Conservation (phyloP, 805 yeast genomes). For the Yamadazyma kitorensis region DNA sequence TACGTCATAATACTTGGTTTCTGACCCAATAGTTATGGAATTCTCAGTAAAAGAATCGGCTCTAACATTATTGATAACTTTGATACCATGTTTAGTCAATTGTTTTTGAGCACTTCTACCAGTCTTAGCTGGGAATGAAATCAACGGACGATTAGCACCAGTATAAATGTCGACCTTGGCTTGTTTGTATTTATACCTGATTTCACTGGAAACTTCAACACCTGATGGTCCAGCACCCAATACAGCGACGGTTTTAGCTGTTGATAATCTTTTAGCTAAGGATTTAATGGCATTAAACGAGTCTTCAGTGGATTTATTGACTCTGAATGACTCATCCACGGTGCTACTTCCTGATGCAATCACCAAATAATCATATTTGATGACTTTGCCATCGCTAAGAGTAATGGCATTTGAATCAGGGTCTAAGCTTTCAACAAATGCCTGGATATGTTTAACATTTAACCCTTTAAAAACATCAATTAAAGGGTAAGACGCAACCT, state of each 20-base stretch:
- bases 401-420: slow-evolving; percentile 19
- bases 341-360: slow-evolving; percentile 33
- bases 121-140: slow-evolving; percentile 13
- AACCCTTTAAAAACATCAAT: slow-evolving; percentile 14
- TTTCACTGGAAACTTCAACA: slow-evolving; percentile 38
- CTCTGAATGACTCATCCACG: slow-evolving; percentile 22
- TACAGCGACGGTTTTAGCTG: slow-evolving; percentile 29
- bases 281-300: slow-evolving; percentile 15
- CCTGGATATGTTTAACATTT: slow-evolving; percentile 18
- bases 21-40: slow-evolving; percentile 17
- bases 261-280: slow-evolving; percentile 14
- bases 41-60: slow-evolving; percentile 8
- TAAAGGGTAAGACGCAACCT: slow-evolving; percentile 18
- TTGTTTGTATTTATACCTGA: slow-evolving; percentile 20
- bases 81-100: slow-evolving; percentile 18
- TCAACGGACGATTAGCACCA: slow-evolving; percentile 19
- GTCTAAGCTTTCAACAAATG: slow-evolving; percentile 22
- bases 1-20: slow-evolving; percentile 22
- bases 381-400: slow-evolving; percentile 9
- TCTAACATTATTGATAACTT: slow-evolving; percentile 19
- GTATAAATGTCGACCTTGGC: slow-evolving; percentile 23
- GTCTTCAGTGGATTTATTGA: slow-evolving; percentile 16
- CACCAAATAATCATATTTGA: slow-evolving; percentile 31
- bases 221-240: slow-evolving; percentile 42
- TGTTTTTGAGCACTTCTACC: slow-evolving; percentile 14